These are phyloP conservation scores for Botrytis cinerea DNA, from an alignment of 2,329 filamentous ascomycete genomes.

Conservation along the genomic window DNA sequence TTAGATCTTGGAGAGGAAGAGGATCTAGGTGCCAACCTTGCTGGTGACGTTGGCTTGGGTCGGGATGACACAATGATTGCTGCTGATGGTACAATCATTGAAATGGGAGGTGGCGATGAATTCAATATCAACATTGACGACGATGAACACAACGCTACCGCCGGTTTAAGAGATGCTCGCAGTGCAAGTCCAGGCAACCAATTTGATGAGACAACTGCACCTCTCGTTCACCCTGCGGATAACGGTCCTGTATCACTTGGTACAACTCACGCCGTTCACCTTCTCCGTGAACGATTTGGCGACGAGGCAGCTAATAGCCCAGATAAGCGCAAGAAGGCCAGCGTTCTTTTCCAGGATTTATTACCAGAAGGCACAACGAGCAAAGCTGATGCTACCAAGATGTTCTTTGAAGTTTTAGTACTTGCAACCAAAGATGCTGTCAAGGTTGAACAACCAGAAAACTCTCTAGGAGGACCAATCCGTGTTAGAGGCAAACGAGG, in stretches of 20 bases:
- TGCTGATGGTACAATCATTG: constrained; percentile 62
- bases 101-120: constrained; percentile 61
- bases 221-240: constrained; percentile 77
- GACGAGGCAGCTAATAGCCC: constrained; percentile 67
- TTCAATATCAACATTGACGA: constrained; percentile 48
- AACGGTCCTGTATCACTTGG: constrained; percentile 85
- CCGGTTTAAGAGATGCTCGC: constrained; percentile 41
- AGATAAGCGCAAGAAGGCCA: constrained; percentile 71
- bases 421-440: constrained; percentile 97
- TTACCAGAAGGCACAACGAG: constrained; percentile 79
- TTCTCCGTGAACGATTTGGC: constrained; percentile 87
- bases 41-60: constrained; percentile 53
- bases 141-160: constrained; percentile 50
- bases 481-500: constrained; percentile 86
- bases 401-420: constrained; percentile 98
- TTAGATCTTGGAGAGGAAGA: constrained; percentile 65
- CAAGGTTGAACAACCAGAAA: constrained; percentile 85
- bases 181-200: constrained; percentile 54
- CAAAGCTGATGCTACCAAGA: constrained; percentile 92
- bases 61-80: constrained; percentile 45
- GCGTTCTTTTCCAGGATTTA: constrained; percentile 87
- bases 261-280: constrained; percentile 93
- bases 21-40: constrained; percentile 46
- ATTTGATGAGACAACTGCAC: constrained; percentile 77
- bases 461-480: constrained; percentile 74